A percentile compares a stretch with the other conserved stretches of the same genome.
These are phyloP conservation scores for Candida mattraensis DNA, from an alignment of 805 yeast genomes.

Conservation along the genomic window DNA sequence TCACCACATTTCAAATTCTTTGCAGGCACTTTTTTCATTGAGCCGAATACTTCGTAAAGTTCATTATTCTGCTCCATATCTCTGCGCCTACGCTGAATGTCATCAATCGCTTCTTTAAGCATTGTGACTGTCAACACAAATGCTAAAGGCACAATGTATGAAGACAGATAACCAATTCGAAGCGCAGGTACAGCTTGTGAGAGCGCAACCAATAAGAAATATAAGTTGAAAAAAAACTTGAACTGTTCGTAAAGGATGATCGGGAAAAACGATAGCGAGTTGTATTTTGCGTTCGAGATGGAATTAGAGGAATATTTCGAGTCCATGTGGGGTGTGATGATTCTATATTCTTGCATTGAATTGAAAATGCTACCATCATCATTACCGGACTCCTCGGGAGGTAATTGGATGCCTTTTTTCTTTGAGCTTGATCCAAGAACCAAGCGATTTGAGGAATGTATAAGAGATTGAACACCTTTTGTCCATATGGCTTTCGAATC, in stretches of 20 bases:
- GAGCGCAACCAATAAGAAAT: slow-evolving; percentile 88
- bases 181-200: slow-evolving; percentile 89
- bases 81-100: slow-evolving; percentile 83
- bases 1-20: slow-evolving; percentile 83
- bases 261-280: slow-evolving; percentile 84
- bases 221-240: slow-evolving; percentile 92
- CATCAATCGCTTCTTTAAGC: slow-evolving; percentile 95
- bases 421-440: slow-evolving; percentile 22
- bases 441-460: slow-evolving; percentile 28
- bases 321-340: slow-evolving; percentile 40
- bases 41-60: slow-evolving; percentile 66
- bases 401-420: slow-evolving; percentile 29
- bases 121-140: slow-evolving; percentile 91
- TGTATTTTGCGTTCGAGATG: slow-evolving; percentile 91
- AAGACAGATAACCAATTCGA: slow-evolving; percentile 88
- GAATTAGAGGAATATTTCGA: slow-evolving; percentile 62
- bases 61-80: slow-evolving; percentile 89
- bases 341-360: slow-evolving; percentile 28
- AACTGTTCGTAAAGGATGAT: slow-evolving; percentile 90
- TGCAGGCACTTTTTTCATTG: slow-evolving; percentile 44
- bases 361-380: slow-evolving; percentile 5
- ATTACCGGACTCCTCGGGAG: slow-evolving; percentile 22
- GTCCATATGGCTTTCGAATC: slow-evolving; percentile 32
- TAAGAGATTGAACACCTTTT: slow-evolving; percentile 29
- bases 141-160: slow-evolving; percentile 91